Conservation (phyloP, 1,284 basidiomycete species). For the Xerocomus nothofagi region DNA sequence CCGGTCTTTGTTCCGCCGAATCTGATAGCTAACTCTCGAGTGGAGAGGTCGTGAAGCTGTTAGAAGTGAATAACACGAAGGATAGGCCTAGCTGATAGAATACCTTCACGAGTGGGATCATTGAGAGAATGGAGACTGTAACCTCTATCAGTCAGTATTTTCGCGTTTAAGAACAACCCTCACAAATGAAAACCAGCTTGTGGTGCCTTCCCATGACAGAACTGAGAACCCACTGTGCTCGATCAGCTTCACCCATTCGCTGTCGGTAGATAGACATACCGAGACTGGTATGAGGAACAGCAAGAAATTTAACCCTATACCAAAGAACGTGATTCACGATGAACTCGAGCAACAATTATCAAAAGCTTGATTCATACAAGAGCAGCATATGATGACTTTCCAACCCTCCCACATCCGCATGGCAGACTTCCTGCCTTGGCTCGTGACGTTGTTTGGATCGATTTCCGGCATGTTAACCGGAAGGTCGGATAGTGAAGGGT, state of each 20-base stretch:
- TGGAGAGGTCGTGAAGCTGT: constrained; percentile 78
- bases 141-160: not conserved
- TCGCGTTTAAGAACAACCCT: constrained; percentile 22
- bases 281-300: constrained; percentile 58
- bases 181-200: constrained; percentile 65
- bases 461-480: constrained; percentile 12
- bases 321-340: not conserved
- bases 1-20: constrained; percentile 79
- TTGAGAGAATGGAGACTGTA: constrained; percentile 61
- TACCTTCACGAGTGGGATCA: constrained; percentile 75
- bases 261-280: constrained; percentile 39
- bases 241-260: not conserved
- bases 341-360: not conserved
- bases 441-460: not conserved
- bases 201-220: constrained; percentile 56
- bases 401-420: constrained; percentile 46
- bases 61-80: constrained; percentile 7
- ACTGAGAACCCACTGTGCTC: constrained; percentile 61
- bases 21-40: constrained; percentile 70
- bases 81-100: constrained; percentile 1
- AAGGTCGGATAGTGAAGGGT: constrained; percentile 25
- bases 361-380: constrained; percentile 46
- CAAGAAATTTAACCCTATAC: constrained; percentile 66
- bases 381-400: constrained; percentile 53
- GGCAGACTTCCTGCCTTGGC: constrained; percentile 3